Evolutionary conservation across 805 yeast genomes (phyloP).

Genomic region (Metschnikowia reukaufii): DNA sequence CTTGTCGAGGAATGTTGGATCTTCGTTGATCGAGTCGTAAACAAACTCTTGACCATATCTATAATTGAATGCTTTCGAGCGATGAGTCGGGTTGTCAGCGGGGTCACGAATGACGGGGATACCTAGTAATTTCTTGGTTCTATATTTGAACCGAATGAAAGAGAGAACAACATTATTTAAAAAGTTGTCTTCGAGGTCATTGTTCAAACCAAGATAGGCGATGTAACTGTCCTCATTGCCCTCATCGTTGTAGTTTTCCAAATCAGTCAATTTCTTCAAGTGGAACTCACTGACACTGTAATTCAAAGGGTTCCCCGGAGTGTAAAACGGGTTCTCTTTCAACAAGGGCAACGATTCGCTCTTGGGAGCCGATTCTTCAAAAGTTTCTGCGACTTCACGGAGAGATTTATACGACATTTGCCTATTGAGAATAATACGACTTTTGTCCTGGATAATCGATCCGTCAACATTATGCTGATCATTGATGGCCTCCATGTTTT

Average conservation of each 20-base stretch:
- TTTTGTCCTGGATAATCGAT: constrained; percentile 18
- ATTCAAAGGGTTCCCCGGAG: constrained; percentile 4
- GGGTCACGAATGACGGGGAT: constrained; percentile 8
- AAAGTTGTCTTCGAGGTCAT: constrained; percentile 20
- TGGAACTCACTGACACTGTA: constrained; percentile 5
- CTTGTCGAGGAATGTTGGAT: constrained; percentile 25
- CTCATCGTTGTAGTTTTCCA: constrained; percentile 19
- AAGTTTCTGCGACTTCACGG: neutral
- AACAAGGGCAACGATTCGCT: neutral
- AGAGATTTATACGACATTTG: constrained; percentile 22
- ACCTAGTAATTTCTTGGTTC: constrained; percentile 13
- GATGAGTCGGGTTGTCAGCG: neutral
- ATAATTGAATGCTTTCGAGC: neutral
- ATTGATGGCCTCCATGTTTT: constrained; percentile 31
- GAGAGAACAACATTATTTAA: constrained; percentile 24
- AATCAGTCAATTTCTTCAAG: constrained; percentile 10
- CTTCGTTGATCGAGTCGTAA: constrained; percentile 38
- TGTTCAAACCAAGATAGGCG: constrained; percentile 23
- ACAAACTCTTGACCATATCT: constrained; percentile 13
- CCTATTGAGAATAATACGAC: constrained; percentile 17
- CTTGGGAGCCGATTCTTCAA: neutral
- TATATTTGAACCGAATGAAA: constrained; percentile 25
- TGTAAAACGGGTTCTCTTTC: neutral
- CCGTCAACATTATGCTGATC: constrained; percentile 31
- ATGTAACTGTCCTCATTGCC: constrained; percentile 26